A percentile compares a stretch with the other conserved stretches of the same genome.
phyloP scores from a whole-genome alignment of 352 stramenopile species.

The Phytophthora boehmeriae region DNA sequence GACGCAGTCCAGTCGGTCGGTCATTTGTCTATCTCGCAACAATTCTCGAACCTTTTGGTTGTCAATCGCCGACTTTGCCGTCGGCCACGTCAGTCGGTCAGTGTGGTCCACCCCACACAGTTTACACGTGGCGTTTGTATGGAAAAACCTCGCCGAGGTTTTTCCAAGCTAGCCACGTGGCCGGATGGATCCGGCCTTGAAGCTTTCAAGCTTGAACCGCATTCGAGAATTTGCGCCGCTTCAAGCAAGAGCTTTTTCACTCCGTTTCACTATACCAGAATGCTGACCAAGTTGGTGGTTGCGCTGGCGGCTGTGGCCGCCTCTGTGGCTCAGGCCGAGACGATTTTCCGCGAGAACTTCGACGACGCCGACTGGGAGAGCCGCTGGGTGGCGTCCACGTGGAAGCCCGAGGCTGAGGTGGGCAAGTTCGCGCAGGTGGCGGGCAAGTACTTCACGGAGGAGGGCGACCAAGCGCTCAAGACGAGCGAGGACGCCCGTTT shows the following conservation, averaged over 20 bases:
- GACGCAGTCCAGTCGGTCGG: constrained; percentile 24
- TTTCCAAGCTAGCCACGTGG: too few relatives aligned
- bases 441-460: constrained; percentile 93
- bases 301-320: constrained; percentile 55
- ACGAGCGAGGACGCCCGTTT: constrained; percentile 95
- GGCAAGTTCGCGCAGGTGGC: constrained; percentile 95
- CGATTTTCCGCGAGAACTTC: constrained; percentile 96
- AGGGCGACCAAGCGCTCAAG: constrained; percentile 95
- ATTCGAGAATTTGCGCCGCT: constrained; percentile 41
- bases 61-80: too few relatives aligned
- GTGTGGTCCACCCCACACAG: too few relatives aligned
- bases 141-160: too few relatives aligned
- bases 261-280: constrained; percentile 13
- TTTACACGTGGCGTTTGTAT: too few relatives aligned
- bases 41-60: background rate
- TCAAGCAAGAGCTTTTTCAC: constrained; percentile 17
- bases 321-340: constrained; percentile 65
- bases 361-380: constrained; percentile 83
- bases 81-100: too few relatives aligned
- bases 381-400: constrained; percentile 91
- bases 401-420: constrained; percentile 94
- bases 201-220: background rate
- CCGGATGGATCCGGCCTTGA: too few relatives aligned
- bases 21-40: constrained; percentile 6
- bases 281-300: constrained; percentile 74